Percentiles rank a stretch among this genome's conserved stretches.
Conservation (phyloP, 2,329 filamentous ascomycete species). For the Calonectria pseudoreteaudii region DNA sequence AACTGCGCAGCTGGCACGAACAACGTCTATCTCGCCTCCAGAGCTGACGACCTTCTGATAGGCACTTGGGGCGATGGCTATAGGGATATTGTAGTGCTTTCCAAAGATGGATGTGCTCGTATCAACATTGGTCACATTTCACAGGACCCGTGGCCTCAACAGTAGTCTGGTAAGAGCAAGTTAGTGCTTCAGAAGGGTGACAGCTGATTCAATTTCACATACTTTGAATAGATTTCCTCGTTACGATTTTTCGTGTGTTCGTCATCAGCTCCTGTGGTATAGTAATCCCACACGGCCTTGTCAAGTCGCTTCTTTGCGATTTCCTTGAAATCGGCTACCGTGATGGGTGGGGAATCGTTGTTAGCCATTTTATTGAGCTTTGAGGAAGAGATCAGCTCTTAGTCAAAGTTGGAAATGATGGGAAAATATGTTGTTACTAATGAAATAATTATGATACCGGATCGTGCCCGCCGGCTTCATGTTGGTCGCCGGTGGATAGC, state of each 20-base stretch:
- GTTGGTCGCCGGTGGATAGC: background rate
- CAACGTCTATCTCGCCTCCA: slow-evolving; percentile 44
- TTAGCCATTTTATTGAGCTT: background rate
- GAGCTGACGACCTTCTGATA: slow-evolving; percentile 44
- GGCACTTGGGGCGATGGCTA: slow-evolving; percentile 46
- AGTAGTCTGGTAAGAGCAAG: background rate
- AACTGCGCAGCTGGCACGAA: slow-evolving; percentile 37
- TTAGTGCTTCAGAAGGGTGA: background rate
- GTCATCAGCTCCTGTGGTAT: slow-evolving; percentile 38
- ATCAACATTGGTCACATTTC: slow-evolving; percentile 35
- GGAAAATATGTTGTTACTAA: background rate
- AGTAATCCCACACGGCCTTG: slow-evolving; percentile 36
- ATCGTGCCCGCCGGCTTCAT: background rate
- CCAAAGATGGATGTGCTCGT: slow-evolving; percentile 25
- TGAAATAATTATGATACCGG: background rate
- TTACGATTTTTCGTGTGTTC: slow-evolving; percentile 35
- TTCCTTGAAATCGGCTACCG: slow-evolving; percentile 28
- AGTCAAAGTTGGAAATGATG: background rate
- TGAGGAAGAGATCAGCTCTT: background rate
- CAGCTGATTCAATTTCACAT: background rate
- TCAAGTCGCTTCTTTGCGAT: slow-evolving; percentile 27
- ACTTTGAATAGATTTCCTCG: slow-evolving; percentile 30
- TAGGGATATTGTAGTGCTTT: slow-evolving; percentile 35
- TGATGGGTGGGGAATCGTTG: slow-evolving; percentile 18
- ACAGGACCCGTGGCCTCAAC: slow-evolving; percentile 26